Conservation (phyloP, 345 rosid genomes). For the Rhizophora mangle region DNA sequence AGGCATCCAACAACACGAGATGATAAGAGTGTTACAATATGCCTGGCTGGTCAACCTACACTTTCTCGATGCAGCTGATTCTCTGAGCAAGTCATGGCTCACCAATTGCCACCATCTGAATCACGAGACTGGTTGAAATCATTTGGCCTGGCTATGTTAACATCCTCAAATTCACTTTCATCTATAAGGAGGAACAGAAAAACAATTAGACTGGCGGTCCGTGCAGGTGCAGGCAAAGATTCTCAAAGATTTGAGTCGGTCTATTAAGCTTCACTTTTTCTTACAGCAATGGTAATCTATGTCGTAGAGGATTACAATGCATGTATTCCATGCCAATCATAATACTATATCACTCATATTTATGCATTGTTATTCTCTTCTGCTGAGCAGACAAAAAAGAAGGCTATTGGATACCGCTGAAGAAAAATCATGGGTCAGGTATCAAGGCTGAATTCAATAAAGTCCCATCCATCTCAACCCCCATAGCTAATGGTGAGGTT, state of each 20-base stretch:
- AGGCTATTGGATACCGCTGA: too few species aligned
- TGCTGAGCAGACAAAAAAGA: too few species aligned
- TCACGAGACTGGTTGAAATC: constrained; percentile 68
- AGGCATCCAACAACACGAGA: background rate
- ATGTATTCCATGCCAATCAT: background rate
- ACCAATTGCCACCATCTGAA: constrained; percentile 49
- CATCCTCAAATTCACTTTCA: constrained; percentile 69
- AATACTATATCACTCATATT: background rate
- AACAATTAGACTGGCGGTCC: background rate
- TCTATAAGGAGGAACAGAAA: constrained; percentile 35
- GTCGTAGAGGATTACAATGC: background rate
- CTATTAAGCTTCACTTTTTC: background rate
- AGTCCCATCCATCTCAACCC: too few species aligned
- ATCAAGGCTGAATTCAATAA: too few species aligned
- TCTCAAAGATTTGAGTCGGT: background rate
- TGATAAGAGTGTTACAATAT: background rate
- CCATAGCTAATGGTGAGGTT: too few species aligned
- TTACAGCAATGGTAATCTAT: background rate
- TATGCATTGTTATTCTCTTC: too few species aligned
- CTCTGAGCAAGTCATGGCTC: constrained; percentile 1
- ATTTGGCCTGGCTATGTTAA: constrained; percentile 51
- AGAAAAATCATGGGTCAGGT: too few species aligned
- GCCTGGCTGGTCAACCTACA: background rate
- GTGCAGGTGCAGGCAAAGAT: constrained; percentile 1
- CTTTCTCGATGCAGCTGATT: background rate